Evolutionary conservation across 2,329 filamentous ascomycete species (phyloP).

Genomic region (Claviceps humidiphila): DNA sequence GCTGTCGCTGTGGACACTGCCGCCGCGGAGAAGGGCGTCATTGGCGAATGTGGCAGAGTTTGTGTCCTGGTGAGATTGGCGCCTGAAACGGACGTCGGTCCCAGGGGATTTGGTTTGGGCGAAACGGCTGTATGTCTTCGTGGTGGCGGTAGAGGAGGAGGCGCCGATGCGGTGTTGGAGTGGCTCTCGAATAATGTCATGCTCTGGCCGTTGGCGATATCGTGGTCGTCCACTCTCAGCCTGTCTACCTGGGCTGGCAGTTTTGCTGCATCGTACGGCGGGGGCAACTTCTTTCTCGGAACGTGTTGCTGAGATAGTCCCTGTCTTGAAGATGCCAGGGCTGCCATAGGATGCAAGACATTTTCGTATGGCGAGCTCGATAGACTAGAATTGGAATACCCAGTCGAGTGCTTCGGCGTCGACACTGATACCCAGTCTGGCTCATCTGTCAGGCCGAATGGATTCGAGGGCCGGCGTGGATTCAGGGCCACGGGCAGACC

Average conservation of each 20-base stretch:
- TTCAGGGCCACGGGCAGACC: constrained; percentile 53
- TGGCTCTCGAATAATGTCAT: not conserved
- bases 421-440: constrained; percentile 70
- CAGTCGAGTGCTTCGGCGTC: constrained; percentile 40
- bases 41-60: constrained; percentile 14
- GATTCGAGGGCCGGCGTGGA: constrained; percentile 63
- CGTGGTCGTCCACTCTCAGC: constrained; percentile 19
- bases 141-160: constrained; percentile 25
- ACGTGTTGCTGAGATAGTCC: constrained; percentile 26
- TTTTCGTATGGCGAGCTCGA: constrained; percentile 48
- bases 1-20: not conserved
- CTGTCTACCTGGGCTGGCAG: constrained; percentile 34
- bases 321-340: constrained; percentile 25
- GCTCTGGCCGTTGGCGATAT: not conserved
- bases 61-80: constrained; percentile 13
- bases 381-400: constrained; percentile 42
- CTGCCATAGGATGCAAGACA: constrained; percentile 32
- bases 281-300: constrained; percentile 36
- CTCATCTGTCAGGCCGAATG: constrained; percentile 61
- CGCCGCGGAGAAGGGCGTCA: constrained; percentile 15
- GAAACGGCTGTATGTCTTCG: constrained; percentile 26
- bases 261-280: constrained; percentile 33
- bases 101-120: constrained; percentile 3
- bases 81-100: constrained; percentile 2
- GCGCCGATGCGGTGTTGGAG: constrained; percentile 7